Conservation (phyloP, 2,329 filamentous ascomycete species). For the Fusarium ramigenum region DNA sequence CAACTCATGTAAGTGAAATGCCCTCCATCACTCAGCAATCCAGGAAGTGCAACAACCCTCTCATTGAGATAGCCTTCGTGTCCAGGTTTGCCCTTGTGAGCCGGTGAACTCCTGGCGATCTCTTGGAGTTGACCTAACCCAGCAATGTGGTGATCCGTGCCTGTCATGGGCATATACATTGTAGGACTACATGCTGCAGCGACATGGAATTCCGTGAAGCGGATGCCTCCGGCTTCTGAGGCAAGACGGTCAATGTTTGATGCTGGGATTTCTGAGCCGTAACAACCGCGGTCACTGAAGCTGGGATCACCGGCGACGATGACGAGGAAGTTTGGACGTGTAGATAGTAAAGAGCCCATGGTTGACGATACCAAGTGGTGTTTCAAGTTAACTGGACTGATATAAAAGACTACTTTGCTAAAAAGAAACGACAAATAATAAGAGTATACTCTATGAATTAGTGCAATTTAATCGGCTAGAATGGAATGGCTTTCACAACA, state of each 20-base stretch:
- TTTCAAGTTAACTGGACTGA: neutral
- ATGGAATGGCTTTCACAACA: no score
- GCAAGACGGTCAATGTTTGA: constrained; percentile 49
- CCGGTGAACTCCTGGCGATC: constrained; percentile 1
- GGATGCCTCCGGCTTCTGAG: constrained; percentile 55
- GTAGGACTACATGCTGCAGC: constrained; percentile 73
- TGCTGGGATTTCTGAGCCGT: constrained; percentile 47
- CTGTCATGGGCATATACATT: constrained; percentile 71
- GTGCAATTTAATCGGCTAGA: no score
- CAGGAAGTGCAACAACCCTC: neutral
- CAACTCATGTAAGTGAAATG: constrained; percentile 1
- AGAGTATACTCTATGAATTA: no score
- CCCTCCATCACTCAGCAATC: neutral
- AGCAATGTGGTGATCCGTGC: constrained; percentile 50
- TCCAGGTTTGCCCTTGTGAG: neutral
- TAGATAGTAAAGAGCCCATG: neutral
- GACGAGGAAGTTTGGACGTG: constrained; percentile 48
- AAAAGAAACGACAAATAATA: no score
- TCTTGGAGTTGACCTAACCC: constrained; percentile 66
- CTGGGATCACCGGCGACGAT: constrained; percentile 50
- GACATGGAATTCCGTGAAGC: constrained; percentile 72
- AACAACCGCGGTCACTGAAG: constrained; percentile 46
- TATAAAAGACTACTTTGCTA: neutral
- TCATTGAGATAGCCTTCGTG: neutral
- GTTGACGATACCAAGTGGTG: neutral